Base-by-base conservation (phyloP, 2,329 filamentous ascomycete species). In the Cladosporium sp. region DNA sequence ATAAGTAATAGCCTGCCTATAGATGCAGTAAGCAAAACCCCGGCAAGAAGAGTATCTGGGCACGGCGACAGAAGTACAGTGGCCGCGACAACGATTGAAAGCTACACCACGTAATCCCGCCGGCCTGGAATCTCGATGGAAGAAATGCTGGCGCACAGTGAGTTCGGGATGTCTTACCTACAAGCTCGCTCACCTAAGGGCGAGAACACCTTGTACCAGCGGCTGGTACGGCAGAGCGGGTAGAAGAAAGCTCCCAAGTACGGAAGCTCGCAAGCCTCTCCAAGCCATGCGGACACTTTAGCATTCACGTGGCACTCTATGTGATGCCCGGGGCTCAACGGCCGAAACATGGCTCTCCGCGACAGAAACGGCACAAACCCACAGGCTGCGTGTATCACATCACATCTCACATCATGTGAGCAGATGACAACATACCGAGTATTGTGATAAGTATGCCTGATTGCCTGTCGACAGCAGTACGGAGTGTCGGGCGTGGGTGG, bases 281-380 rank as follows among this genome's bases (percentile, higher is more conserved):
- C 2, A 38, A 32, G 54, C 32, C 21, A 38, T 28, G n/a, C 34
- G 30, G 34, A 12, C 21, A 10, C 34, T 24, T 58, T 28, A 58
- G 21, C 55, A 41, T 59, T 59, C 57, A 30, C 57, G 57, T 59
- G 34, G 61, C 51, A 64, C 61, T 57, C 24, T 64, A 64, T 47
- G 34, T 64, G 51, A 11, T 57, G 36, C 51, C 24, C 51, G 30
- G 47, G 61, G 61, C 61, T 55, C 41, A 54, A 57, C 61, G 49
- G 49, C 12, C 52, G 51, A 64, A 64, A 64, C 61, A 52, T 57
- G 21, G 24, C 51, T 14, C 51, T 64, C 61, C 61, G 61, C 38
- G 51, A 34, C 51, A n/a, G 26, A 44, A 62, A 62, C 47, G 59
- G 59, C 59, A 30, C 44, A 32, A 6, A 32, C 30, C 32, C 47